These are phyloP conservation scores for Angomonas ambiguus DNA, from an alignment of 208 protist species.

Conservation along the genomic window DNA sequence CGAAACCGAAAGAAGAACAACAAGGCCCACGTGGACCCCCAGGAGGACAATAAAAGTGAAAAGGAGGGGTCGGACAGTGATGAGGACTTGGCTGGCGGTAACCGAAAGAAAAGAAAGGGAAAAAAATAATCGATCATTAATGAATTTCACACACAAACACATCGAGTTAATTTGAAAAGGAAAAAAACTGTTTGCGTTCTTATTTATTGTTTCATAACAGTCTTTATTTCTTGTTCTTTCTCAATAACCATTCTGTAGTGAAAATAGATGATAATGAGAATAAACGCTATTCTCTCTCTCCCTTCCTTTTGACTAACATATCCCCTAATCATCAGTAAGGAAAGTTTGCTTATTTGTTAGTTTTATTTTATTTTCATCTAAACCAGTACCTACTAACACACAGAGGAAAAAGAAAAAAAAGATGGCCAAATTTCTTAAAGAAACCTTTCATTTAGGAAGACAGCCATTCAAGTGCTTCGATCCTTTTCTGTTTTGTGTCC, in stretches of 20 bases:
- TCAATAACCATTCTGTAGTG: not conserved
- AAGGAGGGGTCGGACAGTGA: slow-evolving; percentile 46
- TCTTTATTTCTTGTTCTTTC: slow-evolving; percentile 10
- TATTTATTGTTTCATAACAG: not conserved
- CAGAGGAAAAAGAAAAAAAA: not conserved
- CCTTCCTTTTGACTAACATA: too few relatives aligned
- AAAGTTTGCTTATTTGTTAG: not conserved
- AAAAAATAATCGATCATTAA: slow-evolving; percentile 7
- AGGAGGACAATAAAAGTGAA: slow-evolving; percentile 9
- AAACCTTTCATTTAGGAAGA: slow-evolving; percentile 18
- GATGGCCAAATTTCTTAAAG: not conserved
- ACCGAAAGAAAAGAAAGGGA: slow-evolving; percentile 67
- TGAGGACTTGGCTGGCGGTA: slow-evolving; percentile 58
- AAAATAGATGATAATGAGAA: too few relatives aligned
- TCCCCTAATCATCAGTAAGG: too few relatives aligned
- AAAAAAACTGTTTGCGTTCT: slow-evolving; percentile 2
- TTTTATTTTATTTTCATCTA: slow-evolving; percentile 10
- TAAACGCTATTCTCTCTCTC: too few relatives aligned
- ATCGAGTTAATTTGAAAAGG: not conserved
- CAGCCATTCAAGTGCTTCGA: slow-evolving; percentile 37
- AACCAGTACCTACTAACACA: too few relatives aligned
- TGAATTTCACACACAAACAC: too few relatives aligned
- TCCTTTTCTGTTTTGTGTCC: slow-evolving; percentile 51
- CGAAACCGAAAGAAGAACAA: slow-evolving; percentile 19
- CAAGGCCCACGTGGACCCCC: slow-evolving; percentile 2